Base-by-base conservation (phyloP, 176 grass and related monocot species). In the Poa pratensis region DNA sequence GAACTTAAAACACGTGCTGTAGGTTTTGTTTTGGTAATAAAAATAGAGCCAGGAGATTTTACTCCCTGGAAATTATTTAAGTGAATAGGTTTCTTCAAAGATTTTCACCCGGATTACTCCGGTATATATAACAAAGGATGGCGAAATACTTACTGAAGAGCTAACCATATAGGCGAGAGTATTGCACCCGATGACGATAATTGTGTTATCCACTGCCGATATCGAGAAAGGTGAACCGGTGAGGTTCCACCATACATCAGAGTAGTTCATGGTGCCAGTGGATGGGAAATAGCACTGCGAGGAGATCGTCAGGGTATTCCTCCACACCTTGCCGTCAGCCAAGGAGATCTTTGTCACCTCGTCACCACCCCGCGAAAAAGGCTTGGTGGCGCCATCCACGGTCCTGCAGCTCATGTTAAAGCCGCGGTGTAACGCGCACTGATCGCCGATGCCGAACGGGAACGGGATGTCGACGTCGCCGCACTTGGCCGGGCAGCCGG, bases 301-400 rank as follows among this genome's bases (percentile, higher is more conserved):
- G 46, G 12, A 49, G 46, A 49, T 15, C 12, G 0, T 15, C 13
- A 0, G 12, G 46, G 3, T 3, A 49, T 49, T 49, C 13, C 15
- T 49, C 46, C 46, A 49, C 3, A 4, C 46, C 46, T 49, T 49
- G 46, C 46, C 46, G 46, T 49, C 46, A 49, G 46, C 0, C 46
- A 49, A 12, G 12, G 46, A 49, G 46, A 49, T 49, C 3, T 17
- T 64, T 0, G 9, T 86, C 85, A 87, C 57, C 77, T 75, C 85
- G n/a, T 54, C 0, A 1, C 0, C 1, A 1, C 0, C 1, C 1
- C 11, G 1, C 0, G 3, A 0, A 11, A 30, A 16, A 12, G 62
- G 77, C 55, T 80, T 86, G 1, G 1, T 9, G 60, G 9, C 0
- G 84, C 50, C 1, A 0, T 6, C 0, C 0, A 1, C 9, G 0